Conservation (phyloP, 495 filamentous ascomycete genomes). For the Aspergillus panamensis region DNA sequence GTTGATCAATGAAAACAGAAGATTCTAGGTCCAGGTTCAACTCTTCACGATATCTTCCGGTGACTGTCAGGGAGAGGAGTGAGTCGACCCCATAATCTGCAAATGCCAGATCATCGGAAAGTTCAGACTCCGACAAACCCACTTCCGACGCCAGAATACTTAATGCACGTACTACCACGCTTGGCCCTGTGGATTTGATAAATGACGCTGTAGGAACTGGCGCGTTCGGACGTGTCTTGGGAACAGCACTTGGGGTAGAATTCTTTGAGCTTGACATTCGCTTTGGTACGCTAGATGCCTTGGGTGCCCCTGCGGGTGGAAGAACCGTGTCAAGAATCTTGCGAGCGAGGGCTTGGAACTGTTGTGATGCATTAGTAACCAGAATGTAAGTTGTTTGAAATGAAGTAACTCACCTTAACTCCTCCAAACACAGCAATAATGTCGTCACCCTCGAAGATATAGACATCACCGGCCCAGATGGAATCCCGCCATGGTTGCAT, state of each 20-base stretch:
- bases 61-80: constrained; percentile 48
- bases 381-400: background rate
- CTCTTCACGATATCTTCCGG: constrained; percentile 48
- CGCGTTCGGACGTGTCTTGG: constrained; percentile 23
- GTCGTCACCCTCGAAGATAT: constrained; percentile 51
- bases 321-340: constrained; percentile 63
- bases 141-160: constrained; percentile 64
- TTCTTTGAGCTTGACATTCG: constrained; percentile 36
- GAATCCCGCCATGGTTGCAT: constrained; percentile 52
- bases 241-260: constrained; percentile 34
- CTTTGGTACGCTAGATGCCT: constrained; percentile 29
- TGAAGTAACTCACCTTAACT: constrained; percentile 47
- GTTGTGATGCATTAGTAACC: background rate
- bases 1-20: constrained; percentile 55
- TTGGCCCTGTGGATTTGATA: constrained; percentile 24
- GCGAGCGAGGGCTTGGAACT: constrained; percentile 65
- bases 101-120: constrained; percentile 50
- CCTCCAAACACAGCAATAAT: constrained; percentile 66
- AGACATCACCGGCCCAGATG: constrained; percentile 51
- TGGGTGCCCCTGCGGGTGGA: constrained; percentile 51
- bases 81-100: constrained; percentile 54
- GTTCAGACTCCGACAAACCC: constrained; percentile 58
- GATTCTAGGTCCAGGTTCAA: constrained; percentile 48
- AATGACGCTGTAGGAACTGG: constrained; percentile 27
- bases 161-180: constrained; percentile 44